Percentiles rank a stretch among this genome's conserved stretches.
Conservation (phyloP, 164 flowering plant genomes). For the Protea cynaroides region DNA sequence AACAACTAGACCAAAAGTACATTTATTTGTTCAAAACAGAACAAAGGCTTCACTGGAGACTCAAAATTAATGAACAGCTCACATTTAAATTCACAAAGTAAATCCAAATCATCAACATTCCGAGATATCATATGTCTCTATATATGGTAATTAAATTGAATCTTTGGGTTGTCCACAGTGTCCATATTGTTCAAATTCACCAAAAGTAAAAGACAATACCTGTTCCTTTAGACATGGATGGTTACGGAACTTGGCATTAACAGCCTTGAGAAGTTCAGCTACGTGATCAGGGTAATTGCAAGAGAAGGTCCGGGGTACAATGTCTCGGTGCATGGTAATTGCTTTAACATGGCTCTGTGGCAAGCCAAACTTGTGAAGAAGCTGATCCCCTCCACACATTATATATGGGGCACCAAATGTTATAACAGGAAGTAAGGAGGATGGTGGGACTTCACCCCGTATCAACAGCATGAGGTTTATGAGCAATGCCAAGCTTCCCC, state of each 20-base stretch:
- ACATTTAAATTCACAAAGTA: no score
- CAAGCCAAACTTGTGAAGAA: slow-evolving; percentile 64
- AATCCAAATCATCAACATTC: no score
- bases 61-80: no score
- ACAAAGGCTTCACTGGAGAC: no score
- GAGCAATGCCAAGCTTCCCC: slow-evolving; percentile 83
- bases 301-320: slow-evolving; percentile 96
- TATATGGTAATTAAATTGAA: no score
- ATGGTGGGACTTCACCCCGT: slow-evolving; percentile 66
- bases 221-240: slow-evolving; percentile 82
- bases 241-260: slow-evolving; percentile 73
- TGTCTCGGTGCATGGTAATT: slow-evolving; percentile 85
- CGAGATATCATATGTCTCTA: no score
- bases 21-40: no score
- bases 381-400: slow-evolving; percentile 87
- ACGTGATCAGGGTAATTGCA: slow-evolving; percentile 81
- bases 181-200: not conserved
- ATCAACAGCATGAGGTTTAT: slow-evolving; percentile 83
- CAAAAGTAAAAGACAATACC: slow-evolving; percentile 28
- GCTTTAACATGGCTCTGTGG: slow-evolving; percentile 76
- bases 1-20: no score
- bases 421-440: slow-evolving; percentile 83
- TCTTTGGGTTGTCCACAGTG: no score
- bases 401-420: slow-evolving; percentile 87
- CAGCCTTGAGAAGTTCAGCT: slow-evolving; percentile 76